phyloP scores from a whole-genome alignment of 2,329 filamentous ascomycete genomes.

The Lithohypha guttulata region DNA sequence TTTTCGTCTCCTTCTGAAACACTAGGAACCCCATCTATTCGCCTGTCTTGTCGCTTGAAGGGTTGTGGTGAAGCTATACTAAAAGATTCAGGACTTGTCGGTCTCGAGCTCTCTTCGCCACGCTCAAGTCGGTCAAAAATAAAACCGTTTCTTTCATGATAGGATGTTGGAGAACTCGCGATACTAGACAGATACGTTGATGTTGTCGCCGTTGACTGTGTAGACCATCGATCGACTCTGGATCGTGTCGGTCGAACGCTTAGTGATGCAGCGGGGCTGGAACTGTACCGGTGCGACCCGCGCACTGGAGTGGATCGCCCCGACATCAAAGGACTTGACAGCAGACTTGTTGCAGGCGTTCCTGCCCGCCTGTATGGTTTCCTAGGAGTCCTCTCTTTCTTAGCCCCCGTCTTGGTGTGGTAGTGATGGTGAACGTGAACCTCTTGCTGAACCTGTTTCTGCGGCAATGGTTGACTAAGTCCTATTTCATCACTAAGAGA shows the following conservation, averaged over 20 bases:
- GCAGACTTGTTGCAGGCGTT: slow-evolving; percentile 11
- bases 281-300: slow-evolving; percentile 20
- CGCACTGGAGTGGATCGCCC: slow-evolving; percentile 28
- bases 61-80: background rate
- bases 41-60: background rate
- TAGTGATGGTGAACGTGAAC: slow-evolving; percentile 94
- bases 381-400: slow-evolving; percentile 47
- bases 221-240: slow-evolving; percentile 56
- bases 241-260: slow-evolving; percentile 37
- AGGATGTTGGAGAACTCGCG: slow-evolving; percentile 70
- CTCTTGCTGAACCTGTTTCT: slow-evolving; percentile 51
- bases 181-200: slow-evolving; percentile 58
- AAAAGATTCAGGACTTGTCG: slow-evolving; percentile 67
- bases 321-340: slow-evolving; percentile 17
- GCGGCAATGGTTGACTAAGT: slow-evolving; percentile 30
- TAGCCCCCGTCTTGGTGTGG: slow-evolving; percentile 45
- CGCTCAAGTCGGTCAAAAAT: slow-evolving; percentile 66
- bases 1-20: slow-evolving; percentile 6
- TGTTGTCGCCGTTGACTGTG: slow-evolving; percentile 50
- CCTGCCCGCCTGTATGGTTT: slow-evolving; percentile 23
- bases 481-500: slow-evolving; percentile 65
- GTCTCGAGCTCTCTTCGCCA: slow-evolving; percentile 56
- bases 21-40: background rate
- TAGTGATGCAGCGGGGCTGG: slow-evolving; percentile 29
- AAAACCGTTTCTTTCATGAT: slow-evolving; percentile 53